phyloP scores from a whole-genome alignment of 352 stramenopile genomes.

The Phytopythium aichiense region DNA sequence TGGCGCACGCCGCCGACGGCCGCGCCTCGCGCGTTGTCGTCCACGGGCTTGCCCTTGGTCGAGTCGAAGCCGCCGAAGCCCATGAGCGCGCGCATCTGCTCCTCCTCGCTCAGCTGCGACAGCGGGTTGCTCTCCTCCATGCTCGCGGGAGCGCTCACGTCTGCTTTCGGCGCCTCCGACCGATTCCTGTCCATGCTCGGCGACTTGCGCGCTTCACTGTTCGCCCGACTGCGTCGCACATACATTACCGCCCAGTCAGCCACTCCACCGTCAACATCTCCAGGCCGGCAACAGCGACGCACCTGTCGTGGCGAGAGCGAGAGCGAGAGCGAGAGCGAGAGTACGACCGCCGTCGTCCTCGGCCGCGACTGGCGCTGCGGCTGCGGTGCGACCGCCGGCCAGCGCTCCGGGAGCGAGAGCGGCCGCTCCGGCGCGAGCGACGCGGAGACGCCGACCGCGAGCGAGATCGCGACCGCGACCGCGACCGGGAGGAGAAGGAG shows the following conservation, averaged over 20 bases:
- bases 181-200: constrained; percentile 2
- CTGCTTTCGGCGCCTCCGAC: neutral
- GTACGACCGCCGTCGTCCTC: constrained; percentile 19
- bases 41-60: constrained; percentile 92
- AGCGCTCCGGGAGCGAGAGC: constrained; percentile 21
- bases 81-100: constrained; percentile 37
- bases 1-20: constrained; percentile 81
- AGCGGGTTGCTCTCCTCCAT: constrained; percentile 17
- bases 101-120: constrained; percentile 33
- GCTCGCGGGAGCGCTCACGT: neutral
- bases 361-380: constrained; percentile 20
- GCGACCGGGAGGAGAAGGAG: constrained; percentile 10
- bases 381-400: constrained; percentile 17
- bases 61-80: constrained; percentile 79
- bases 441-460: constrained; percentile 25
- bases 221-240: neutral
- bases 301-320: constrained; percentile 8
- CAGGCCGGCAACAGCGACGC: neutral
- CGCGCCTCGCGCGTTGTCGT: constrained; percentile 86
- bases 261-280: neutral
- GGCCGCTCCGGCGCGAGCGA: constrained; percentile 22
- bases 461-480: constrained; percentile 19
- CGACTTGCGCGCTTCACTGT: constrained; percentile 9
- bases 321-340: constrained; percentile 15
- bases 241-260: neutral